Evolutionary conservation across 2,329 filamentous ascomycete species (phyloP).

Genomic region (Colletotrichum siamense): DNA sequence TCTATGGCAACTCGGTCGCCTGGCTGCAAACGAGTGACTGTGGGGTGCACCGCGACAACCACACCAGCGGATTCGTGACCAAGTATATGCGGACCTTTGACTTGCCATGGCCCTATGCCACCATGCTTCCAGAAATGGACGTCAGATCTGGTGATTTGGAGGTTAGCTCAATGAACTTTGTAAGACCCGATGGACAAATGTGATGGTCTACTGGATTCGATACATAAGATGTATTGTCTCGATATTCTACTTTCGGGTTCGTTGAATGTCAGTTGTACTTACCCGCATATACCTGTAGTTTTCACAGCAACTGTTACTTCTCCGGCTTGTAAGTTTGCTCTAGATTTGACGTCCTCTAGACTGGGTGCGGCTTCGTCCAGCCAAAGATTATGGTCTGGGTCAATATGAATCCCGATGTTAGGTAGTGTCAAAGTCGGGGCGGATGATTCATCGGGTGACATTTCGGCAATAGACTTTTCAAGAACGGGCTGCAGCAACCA

Average conservation of each 20-base stretch:
- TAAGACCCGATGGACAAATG: neutral
- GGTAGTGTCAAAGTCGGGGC: slow-evolving; percentile 31
- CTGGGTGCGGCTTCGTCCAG: slow-evolving; percentile 79
- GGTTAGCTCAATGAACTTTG: neutral
- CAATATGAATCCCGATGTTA: slow-evolving; percentile 96
- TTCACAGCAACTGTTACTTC: slow-evolving; percentile 90
- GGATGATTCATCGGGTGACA: neutral
- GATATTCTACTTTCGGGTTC: neutral
- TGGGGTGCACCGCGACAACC: slow-evolving; percentile 80
- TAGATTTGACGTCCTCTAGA: slow-evolving; percentile 74
- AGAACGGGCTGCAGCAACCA: neutral
- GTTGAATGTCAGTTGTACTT: slow-evolving; percentile 20
- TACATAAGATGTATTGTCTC: neutral
- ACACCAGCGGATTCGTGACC: slow-evolving; percentile 93
- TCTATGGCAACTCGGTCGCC: slow-evolving; percentile 95
- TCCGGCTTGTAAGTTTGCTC: slow-evolving; percentile 73
- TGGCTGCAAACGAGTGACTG: slow-evolving; percentile 77
- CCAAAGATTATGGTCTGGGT: slow-evolving; percentile 94
- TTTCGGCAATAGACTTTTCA: neutral
- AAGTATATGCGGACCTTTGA: slow-evolving; percentile 85
- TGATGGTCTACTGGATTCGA: neutral
- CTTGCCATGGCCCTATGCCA: slow-evolving; percentile 95
- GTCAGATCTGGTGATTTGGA: slow-evolving; percentile 68
- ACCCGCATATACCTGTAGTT: slow-evolving; percentile 97
- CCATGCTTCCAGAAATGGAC: slow-evolving; percentile 98